Base-by-base conservation (phyloP, 2,329 filamentous ascomycete genomes). In the Trichoderma lentiforme region DNA sequence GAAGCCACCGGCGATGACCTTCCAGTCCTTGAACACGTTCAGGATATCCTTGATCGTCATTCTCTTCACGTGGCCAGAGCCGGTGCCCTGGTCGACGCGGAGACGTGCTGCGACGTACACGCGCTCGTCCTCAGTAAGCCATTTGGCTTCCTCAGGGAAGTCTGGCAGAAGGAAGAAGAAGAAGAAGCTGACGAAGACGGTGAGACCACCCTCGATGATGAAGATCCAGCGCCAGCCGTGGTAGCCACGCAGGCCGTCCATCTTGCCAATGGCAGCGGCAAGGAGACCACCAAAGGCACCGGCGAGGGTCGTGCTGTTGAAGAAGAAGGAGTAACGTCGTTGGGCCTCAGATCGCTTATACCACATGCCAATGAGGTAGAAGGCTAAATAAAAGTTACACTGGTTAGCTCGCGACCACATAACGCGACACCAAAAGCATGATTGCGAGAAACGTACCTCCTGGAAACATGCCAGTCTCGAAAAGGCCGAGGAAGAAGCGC, bases 251-350 rank as follows among this genome's bases (percentile, higher is more conserved):
- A 92, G 74, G 3, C 88, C 88, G 74, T 94, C 88, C 93, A 97
- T 95, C 78, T 96, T 93, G n/a, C 93, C 93, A 74, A 98, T 97
- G 0, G 91, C 95, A 1, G 90, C 91, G 1, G 95, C 95, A 5
- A 98, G 86, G 1, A 98, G 86, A 2, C 94, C 94, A 57, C 93
- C 94, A 77, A 97, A 98, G 0, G 94, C 93, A 36, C 93, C 93
- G 1, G 93, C 93, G 4, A 95, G 84, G 0, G 91, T 92, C 0
- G 93, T 95, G 32, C 88, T 93, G 77, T 89, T 91, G 85, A 98
- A 98, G 86, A 98, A 98, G 85, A 98, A 95, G 18, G 91, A 93
- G 83, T 95, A 98, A 34, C 96, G 90, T 78, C 94, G 93, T 82
- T 98, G 95, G 2, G 95, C 94, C 82, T 98, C 96, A 58, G 86